Evolutionary conservation across 2,329 filamentous ascomycete genomes (phyloP).

Genomic region (Didymella exigua): DNA sequence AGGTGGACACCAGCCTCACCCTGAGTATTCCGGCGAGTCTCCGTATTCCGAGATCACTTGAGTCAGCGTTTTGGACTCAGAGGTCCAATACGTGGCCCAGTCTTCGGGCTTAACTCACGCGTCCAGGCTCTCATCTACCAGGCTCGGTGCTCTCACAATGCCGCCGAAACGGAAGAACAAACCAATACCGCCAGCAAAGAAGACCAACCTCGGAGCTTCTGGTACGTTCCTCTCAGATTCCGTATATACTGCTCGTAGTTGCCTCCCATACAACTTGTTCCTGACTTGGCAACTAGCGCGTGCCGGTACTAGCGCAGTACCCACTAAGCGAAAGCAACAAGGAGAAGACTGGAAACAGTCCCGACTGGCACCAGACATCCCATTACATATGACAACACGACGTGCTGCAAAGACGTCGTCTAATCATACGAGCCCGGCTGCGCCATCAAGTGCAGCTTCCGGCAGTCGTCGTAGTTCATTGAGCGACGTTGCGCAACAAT

Average conservation of each 20-base stretch:
- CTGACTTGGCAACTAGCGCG: slow-evolving; percentile 43
- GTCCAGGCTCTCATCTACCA: not conserved
- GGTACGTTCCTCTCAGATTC: slow-evolving; percentile 25
- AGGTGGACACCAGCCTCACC: not conserved
- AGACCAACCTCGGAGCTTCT: slow-evolving; percentile 18
- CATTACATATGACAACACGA: slow-evolving; percentile 58
- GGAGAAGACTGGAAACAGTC: slow-evolving; percentile 30
- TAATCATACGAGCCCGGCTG: slow-evolving; percentile 43
- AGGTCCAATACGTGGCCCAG: not conserved
- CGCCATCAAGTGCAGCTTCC: slow-evolving; percentile 42
- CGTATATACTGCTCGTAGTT: slow-evolving; percentile 13
- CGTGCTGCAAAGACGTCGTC: slow-evolving; percentile 49
- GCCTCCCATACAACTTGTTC: slow-evolving; percentile 38
- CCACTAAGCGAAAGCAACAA: slow-evolving; percentile 36
- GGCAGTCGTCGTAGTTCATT: slow-evolving; percentile 50
- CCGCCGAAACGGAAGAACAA: slow-evolving; percentile 43
- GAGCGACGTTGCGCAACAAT: slow-evolving; percentile 40
- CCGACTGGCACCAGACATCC: slow-evolving; percentile 54
- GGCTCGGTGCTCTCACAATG: slow-evolving; percentile 29
- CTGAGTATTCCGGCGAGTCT: not conserved
- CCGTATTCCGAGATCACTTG: not conserved
- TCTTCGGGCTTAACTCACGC: not conserved
- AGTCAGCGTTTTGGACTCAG: not conserved
- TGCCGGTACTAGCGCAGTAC: slow-evolving; percentile 10
- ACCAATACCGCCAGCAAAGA: slow-evolving; percentile 11